Conservation (phyloP, 2,329 filamentous ascomycete species). For the Lecanicillium sp. region DNA sequence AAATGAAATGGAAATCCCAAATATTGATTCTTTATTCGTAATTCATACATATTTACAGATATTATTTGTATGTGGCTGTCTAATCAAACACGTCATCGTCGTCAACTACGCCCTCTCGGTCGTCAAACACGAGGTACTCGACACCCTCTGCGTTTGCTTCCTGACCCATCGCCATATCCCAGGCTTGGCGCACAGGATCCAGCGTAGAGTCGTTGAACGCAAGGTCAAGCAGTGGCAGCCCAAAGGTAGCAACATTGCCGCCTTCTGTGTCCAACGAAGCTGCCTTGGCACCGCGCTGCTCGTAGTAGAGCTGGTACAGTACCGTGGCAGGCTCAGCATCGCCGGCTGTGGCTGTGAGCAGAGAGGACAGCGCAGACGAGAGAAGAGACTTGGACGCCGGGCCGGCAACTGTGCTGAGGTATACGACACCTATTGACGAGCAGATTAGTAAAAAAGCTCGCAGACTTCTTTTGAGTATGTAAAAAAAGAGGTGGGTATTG, state of each 20-base stretch:
- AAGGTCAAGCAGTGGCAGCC: slow-evolving; percentile 54
- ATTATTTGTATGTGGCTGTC: slow-evolving; percentile 9
- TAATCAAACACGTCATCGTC: slow-evolving; percentile 49
- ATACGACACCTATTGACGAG: slow-evolving; percentile 22
- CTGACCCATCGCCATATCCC: slow-evolving; percentile 54
- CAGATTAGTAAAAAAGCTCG: slow-evolving; percentile 24
- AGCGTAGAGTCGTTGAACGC: slow-evolving; percentile 67
- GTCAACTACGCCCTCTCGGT: slow-evolving; percentile 55
- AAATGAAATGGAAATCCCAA: no score
- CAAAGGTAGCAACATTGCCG: slow-evolving; percentile 46
- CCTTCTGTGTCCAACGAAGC: slow-evolving; percentile 20
- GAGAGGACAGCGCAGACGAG: slow-evolving; percentile 30
- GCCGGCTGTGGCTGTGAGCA: slow-evolving; percentile 27
- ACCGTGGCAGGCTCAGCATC: slow-evolving; percentile 21
- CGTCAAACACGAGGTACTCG: slow-evolving; percentile 71
- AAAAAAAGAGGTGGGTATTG: slow-evolving; percentile 12
- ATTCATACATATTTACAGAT: slow-evolving; percentile 5
- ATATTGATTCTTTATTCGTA: slow-evolving; percentile 13
- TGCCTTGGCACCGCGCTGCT: slow-evolving; percentile 33
- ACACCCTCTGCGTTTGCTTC: slow-evolving; percentile 34
- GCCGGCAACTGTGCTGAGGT: slow-evolving; percentile 28
- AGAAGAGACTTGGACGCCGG: slow-evolving; percentile 27
- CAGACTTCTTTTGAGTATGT: slow-evolving; percentile 6
- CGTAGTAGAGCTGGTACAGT: slow-evolving; percentile 48
- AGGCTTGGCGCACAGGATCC: slow-evolving; percentile 59